Base-by-base conservation (phyloP, 2,329 filamentous ascomycete species). In the Microdochium paspali region DNA sequence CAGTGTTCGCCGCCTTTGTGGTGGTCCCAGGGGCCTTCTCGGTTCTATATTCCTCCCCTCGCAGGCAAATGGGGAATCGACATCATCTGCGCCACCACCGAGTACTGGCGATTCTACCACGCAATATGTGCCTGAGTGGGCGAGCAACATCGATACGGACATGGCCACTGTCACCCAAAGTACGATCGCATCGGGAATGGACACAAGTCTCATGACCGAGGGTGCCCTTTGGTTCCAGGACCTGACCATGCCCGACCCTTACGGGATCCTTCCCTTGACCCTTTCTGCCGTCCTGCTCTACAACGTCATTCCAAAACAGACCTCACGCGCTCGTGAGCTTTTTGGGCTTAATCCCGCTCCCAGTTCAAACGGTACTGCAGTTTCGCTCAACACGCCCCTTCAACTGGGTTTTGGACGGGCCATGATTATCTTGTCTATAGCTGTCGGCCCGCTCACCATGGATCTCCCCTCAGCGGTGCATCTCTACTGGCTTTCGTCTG, bases 161-260 rank as follows among this genome's bases (percentile, higher is more conserved):
- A 40, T 49, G 12, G 28, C 50, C 30, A 46, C 44, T 15, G 47
- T 44, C 18, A 45, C 28, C 1, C 44, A 57, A 53, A 23, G 64
- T 3, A 39, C 50, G 25, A 49, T 49, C 21, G 24, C 47, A 35
- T 47, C 49, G 7, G 44, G 23, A 20, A 46, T 57, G 3, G 65
- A 74, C 40, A 60, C 66, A 3, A 65, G 66, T 1, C 55, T 81
- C n/a, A 56, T 64, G 1, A 65, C 70, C 0, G 77, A 73, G 4
- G 77, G 77, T 24, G 69, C 66, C 35, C 63, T 80, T 15, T 80
- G 77, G 76, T 79, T 80, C 54, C 63, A 68, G 2, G 72, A 81
- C 52, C 66, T 81, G 23, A 72, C 71, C 6, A 69, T 58, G 25
- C 62, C 71, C 26, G 78, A 81, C 50, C 75, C 78, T 1, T 71